phyloP scores from a whole-genome alignment of 495 filamentous ascomycete genomes.

The Aspergillus asperescens region DNA sequence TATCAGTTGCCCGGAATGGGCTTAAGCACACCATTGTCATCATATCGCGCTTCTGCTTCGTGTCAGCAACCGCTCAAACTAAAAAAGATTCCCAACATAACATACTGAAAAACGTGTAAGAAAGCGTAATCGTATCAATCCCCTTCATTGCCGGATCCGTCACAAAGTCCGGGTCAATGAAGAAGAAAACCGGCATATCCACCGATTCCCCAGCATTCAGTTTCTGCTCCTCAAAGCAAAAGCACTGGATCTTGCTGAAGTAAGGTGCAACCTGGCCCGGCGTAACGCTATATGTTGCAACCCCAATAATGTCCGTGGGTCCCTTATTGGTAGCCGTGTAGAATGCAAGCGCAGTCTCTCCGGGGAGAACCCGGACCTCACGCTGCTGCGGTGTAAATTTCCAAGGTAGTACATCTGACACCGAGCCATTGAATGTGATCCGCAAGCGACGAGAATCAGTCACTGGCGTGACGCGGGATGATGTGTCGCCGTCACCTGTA shows the following conservation, averaged over 20 bases:
- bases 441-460: constrained; percentile 76
- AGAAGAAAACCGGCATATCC: constrained; percentile 99
- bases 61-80: constrained; percentile 13
- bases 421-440: constrained; percentile 92
- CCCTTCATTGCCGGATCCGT: constrained; percentile 88
- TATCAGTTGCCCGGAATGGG: constrained; percentile 28
- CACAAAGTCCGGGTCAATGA: constrained; percentile 92
- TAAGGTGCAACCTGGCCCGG: constrained; percentile 95
- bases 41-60: constrained; percentile 73
- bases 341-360: constrained; percentile 95
- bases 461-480: constrained; percentile 72
- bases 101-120: constrained; percentile 99
- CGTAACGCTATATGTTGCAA: constrained; percentile 95
- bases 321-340: constrained; percentile 94
- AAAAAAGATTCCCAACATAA: constrained; percentile 4
- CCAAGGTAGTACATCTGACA: constrained; percentile 94
- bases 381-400: constrained; percentile 96
- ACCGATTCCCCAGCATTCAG: constrained; percentile 94
- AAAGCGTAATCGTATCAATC: constrained; percentile 90
- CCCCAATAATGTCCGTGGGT: constrained; percentile 88
- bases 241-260: constrained; percentile 99
- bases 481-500: constrained; percentile 55
- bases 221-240: constrained; percentile 97
- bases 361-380: constrained; percentile 89
- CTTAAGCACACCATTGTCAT: constrained; percentile 66